Evolutionary conservation across 2,329 filamentous ascomycete species (phyloP).

Genomic region (Talaromyces sp.): DNA sequence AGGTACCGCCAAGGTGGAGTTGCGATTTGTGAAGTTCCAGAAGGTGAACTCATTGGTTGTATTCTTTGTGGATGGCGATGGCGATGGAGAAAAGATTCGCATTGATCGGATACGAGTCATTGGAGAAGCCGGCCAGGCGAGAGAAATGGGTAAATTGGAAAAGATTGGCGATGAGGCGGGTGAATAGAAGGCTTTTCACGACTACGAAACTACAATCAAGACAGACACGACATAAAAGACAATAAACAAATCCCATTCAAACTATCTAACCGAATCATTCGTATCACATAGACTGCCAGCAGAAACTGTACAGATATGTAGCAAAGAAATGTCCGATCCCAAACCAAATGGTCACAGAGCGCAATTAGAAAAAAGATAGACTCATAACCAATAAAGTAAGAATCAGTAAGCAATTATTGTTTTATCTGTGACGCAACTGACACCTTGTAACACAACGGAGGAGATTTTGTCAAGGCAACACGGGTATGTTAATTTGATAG

Average conservation of each 20-base stretch:
- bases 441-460: conserved; percentile 57
- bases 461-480: conserved; percentile 68
- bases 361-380: conserved; percentile 31
- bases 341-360: conserved; percentile 48
- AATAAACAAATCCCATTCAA: not conserved
- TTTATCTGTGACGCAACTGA: conserved; percentile 76
- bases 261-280: not conserved
- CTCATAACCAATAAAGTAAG: conserved; percentile 50
- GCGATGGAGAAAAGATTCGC: conserved; percentile 78
- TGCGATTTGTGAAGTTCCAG: conserved; percentile 97
- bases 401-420: conserved; percentile 77
- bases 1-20: conserved; percentile 66
- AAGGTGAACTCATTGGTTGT: conserved; percentile 82
- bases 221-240: not conserved
- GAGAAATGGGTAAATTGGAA: conserved; percentile 90
- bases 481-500: conserved; percentile 56
- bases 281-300: not conserved
- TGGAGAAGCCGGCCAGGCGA: conserved; percentile 86
- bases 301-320: not conserved
- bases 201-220: not conserved
- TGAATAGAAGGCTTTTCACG: conserved; percentile 43
- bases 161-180: conserved; percentile 79
- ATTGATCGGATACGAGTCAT: conserved; percentile 63
- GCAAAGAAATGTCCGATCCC: conserved; percentile 54
- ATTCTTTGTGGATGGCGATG: conserved; percentile 84